Evolutionary conservation across 208 protist genomes (phyloP).

Genomic region (Acanthamoeba castellanii): DNA sequence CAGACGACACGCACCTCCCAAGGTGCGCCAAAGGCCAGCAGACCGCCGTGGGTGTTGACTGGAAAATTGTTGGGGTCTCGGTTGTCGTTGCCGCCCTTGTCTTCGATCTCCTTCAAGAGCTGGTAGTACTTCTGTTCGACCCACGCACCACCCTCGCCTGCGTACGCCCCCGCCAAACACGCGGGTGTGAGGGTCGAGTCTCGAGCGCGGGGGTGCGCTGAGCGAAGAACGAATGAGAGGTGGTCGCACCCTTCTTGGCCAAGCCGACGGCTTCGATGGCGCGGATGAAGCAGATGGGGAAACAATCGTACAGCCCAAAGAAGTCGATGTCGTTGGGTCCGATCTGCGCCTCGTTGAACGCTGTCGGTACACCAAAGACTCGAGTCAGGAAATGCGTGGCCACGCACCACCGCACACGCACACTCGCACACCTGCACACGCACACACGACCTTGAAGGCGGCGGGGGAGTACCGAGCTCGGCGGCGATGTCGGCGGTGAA

Average conservation of each 20-base stretch:
- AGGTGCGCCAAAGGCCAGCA: slow-evolving; percentile 91
- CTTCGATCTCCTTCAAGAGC: slow-evolving; percentile 78
- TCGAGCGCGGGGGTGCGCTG: too few relatives aligned
- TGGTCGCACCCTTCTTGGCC: slow-evolving; percentile 80
- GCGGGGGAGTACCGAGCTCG: slow-evolving; percentile 26
- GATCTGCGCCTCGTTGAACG: slow-evolving; percentile 87
- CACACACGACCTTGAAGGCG: too few relatives aligned
- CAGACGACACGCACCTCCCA: slow-evolving; percentile 85
- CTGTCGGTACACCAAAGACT: background rate
- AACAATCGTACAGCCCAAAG: slow-evolving; percentile 92
- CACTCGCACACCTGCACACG: too few relatives aligned
- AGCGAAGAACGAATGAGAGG: too few relatives aligned
- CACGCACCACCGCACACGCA: background rate
- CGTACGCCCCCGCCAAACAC: background rate
- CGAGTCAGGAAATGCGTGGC: too few relatives aligned
- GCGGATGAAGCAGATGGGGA: slow-evolving; percentile 91
- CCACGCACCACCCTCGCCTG: slow-evolving; percentile 86
- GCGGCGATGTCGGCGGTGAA: slow-evolving; percentile 89
- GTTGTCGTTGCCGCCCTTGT: slow-evolving; percentile 55
- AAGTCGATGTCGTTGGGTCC: slow-evolving; percentile 88
- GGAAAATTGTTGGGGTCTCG: slow-evolving; percentile 84
- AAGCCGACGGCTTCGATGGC: slow-evolving; percentile 89
- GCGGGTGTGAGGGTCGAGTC: background rate
- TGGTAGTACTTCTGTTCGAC: slow-evolving; percentile 87
- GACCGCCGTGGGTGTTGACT: slow-evolving; percentile 91